Percentiles rank a stretch among this genome's conserved stretches.
phyloP scores from a whole-genome alignment of 768 basidiomycete genomes.

The Leccinum boreale region DNA sequence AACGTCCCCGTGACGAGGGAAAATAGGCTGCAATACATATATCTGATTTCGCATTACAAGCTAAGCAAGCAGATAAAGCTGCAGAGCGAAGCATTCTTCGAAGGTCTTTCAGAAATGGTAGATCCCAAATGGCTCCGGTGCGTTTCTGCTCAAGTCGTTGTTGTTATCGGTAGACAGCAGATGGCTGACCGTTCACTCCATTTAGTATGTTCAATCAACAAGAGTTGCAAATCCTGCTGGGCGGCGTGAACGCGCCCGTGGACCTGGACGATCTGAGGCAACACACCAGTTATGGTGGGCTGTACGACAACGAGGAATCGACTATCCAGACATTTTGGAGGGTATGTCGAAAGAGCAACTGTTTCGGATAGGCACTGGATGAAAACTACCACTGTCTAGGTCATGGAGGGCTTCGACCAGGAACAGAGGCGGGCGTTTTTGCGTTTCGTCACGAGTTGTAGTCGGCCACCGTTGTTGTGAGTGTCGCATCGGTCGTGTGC shows the following conservation, averaged over 20 bases:
- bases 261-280: slow-evolving; percentile 76
- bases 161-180: neutral
- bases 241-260: slow-evolving; percentile 82
- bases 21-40: slow-evolving; percentile 88
- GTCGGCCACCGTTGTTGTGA: slow-evolving; percentile 82
- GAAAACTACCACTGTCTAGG: slow-evolving; percentile 38
- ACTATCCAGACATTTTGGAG: slow-evolving; percentile 85
- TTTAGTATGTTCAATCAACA: slow-evolving; percentile 95
- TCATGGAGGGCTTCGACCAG: slow-evolving; percentile 75
- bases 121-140: slow-evolving; percentile 85
- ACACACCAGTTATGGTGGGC: slow-evolving; percentile 81
- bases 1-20: slow-evolving; percentile 84
- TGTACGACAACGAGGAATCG: slow-evolving; percentile 64
- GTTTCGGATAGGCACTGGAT: neutral
- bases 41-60: slow-evolving; percentile 83
- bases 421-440: slow-evolving; percentile 76
- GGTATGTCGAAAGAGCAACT: slow-evolving; percentile 35
- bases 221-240: slow-evolving; percentile 88
- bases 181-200: slow-evolving; percentile 8
- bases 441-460: slow-evolving; percentile 91
- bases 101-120: slow-evolving; percentile 90
- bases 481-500: slow-evolving; percentile 23
- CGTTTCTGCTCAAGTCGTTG: slow-evolving; percentile 4
- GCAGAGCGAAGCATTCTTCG: slow-evolving; percentile 86
- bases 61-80: slow-evolving; percentile 84